Evolutionary conservation across 169 alveolate species (phyloP).

Genomic region (Cardiosporidium cionae): DNA sequence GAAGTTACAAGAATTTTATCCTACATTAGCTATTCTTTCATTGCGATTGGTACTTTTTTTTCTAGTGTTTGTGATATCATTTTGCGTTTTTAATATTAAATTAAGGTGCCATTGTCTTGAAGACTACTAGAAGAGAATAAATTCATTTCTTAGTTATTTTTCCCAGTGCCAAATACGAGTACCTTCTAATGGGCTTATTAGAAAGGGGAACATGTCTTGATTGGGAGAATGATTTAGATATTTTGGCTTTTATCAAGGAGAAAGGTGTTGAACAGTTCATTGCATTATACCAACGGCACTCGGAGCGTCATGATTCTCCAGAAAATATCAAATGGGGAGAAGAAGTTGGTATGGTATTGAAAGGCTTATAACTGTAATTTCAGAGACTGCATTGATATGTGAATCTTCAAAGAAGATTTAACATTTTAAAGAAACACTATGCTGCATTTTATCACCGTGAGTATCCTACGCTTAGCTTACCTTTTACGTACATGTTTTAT

Average conservation of each 20-base stretch:
- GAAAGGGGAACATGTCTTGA: slow-evolving; percentile 19
- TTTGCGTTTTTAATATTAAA: too few species aligned
- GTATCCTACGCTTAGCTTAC: not conserved
- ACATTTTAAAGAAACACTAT: not conserved
- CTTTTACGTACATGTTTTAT: not conserved
- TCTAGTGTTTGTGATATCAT: too few species aligned
- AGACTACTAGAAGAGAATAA: too few species aligned
- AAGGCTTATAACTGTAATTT: not conserved
- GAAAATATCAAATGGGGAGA: slow-evolving; percentile 25
- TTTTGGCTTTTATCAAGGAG: not conserved
- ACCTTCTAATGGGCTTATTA: slow-evolving; percentile 31
- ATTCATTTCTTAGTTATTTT: too few species aligned
- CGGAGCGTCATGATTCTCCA: not conserved
- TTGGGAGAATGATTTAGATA: slow-evolving; percentile 1
- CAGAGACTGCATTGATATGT: not conserved
- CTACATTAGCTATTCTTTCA: too few species aligned
- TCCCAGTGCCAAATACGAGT: too few species aligned
- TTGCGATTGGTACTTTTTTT: too few species aligned
- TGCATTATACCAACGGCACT: not conserved
- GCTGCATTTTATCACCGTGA: not conserved
- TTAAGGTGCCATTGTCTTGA: too few species aligned
- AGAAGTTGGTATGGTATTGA: slow-evolving; percentile 18
- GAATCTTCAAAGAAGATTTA: not conserved
- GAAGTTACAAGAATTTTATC: too few species aligned
- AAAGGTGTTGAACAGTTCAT: slow-evolving; percentile 22